These are phyloP conservation scores for Lasiodiplodia sp. DNA, from an alignment of 2,329 filamentous ascomycete species.

Conservation along the genomic window DNA sequence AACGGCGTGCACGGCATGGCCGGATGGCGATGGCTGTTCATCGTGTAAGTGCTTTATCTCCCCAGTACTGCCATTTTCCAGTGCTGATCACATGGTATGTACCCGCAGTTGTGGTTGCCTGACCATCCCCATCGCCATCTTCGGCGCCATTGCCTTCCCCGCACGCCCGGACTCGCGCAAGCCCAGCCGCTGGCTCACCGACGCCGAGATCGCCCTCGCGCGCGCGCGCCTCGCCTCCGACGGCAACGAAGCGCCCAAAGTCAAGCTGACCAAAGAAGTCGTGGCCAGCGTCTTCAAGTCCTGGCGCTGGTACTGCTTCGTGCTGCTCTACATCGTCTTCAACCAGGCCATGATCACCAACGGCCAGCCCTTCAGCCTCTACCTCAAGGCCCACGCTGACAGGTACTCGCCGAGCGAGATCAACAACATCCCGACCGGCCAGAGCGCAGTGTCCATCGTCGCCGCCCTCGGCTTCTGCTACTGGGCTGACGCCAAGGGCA, in stretches of 20 bases:
- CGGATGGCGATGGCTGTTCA: constrained; percentile 20
- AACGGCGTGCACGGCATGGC: constrained; percentile 34
- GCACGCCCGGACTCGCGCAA: constrained; percentile 2
- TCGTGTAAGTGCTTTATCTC: background rate
- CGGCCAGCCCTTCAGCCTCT: constrained; percentile 5
- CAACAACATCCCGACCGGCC: constrained; percentile 17
- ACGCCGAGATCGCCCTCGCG: background rate
- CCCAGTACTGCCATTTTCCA: background rate
- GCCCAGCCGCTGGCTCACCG: constrained; percentile 2
- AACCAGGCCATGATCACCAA: constrained; percentile 28
- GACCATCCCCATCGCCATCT: constrained; percentile 38
- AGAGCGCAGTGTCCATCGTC: constrained; percentile 11
- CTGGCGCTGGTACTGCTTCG: constrained; percentile 14
- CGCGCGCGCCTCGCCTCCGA: background rate
- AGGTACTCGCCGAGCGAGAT: constrained; percentile 9
- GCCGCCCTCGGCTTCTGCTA: constrained; percentile 4
- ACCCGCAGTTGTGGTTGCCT: constrained; percentile 31
- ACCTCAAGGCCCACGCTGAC: constrained; percentile 2
- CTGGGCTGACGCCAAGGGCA: background rate
- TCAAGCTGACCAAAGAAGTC: background rate
- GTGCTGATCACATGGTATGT: background rate
- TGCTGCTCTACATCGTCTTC: constrained; percentile 14
- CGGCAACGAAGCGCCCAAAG: constrained; percentile 16
- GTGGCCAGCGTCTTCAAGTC: background rate
- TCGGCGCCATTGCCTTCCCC: constrained; percentile 38